Base-by-base conservation (phyloP, 73 alveolate species). In the Urostyla sp. region DNA sequence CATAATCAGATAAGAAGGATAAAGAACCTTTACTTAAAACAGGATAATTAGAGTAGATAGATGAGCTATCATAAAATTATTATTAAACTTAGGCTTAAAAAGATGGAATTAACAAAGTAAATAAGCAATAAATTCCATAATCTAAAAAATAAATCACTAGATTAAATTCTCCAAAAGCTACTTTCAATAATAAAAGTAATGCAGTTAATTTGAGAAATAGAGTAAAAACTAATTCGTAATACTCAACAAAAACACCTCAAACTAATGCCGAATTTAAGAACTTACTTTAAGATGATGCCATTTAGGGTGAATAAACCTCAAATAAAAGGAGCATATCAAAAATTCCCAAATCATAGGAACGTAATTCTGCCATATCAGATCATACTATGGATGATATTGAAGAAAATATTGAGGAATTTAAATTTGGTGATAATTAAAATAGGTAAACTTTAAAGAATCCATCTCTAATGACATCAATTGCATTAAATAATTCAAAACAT, bases 351-450 rank as follows among this genome's bases (percentile, higher is more conserved):
- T 63, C 79, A 3, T 40, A 28, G 44, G 79, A 63, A 32, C 37
- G 79, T 43, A 60, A 63, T 13, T 21, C 20, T 40, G 51, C 50
- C 26, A 2, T 13, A 11, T 63, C 79, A 38, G 79, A 63, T 40
- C 3, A 63, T 40, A 63, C 79, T 10, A 23, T 63, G 4, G 79
- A 63, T 18, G 79, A 63, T 40, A 60, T 63, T 5, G 79, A 63
- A 4, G 79, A 63, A 38, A 63, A 63, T 63, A 34, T 63, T 35
- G 79, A 63, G 37, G 79, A 63, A 40, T 63, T 63, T 48, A 46
- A 18, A 13, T 15, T 63, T 6, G 44, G 44, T 63, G 79, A 63
- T 1, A 63, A 59, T 21, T 55, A 59, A 59, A 59, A 63, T 63
- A 63, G 37, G 18, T 38, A 63, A 37, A 63, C 50, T 26, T 28